Conservation (phyloP, 2,329 filamentous ascomycete genomes). For the Botrytis fragariae region DNA sequence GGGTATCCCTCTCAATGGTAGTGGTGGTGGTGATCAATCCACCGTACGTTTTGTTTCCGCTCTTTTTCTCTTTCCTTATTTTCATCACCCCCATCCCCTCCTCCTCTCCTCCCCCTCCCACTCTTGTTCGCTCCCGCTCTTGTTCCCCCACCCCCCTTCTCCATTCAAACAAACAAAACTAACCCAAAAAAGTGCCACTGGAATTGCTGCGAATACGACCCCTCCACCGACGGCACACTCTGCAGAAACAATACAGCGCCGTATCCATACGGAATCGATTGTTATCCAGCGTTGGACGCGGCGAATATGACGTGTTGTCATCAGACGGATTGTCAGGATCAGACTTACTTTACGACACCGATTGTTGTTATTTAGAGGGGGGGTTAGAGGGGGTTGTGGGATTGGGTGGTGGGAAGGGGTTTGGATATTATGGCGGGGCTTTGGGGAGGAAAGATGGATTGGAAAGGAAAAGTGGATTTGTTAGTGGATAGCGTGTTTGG, state of each 20-base stretch:
- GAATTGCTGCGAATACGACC: background rate
- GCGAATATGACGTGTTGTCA: background rate
- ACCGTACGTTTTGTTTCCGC: background rate
- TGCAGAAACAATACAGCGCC: background rate
- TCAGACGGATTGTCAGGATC: background rate
- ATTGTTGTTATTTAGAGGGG: background rate
- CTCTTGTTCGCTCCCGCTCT: too few species aligned
- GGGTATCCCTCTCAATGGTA: background rate
- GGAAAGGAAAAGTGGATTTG: too few species aligned
- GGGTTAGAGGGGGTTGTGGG: background rate
- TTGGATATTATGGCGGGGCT: background rate
- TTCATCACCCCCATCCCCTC: background rate
- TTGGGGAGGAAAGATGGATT: background rate
- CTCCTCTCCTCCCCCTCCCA: background rate
- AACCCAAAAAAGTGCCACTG: background rate
- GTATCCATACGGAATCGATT: background rate
- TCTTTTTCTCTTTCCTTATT: fast-evolving
- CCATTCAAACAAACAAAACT: background rate
- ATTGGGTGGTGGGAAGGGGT: too few species aligned
- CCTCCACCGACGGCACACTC: background rate
- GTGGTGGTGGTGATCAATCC: background rate
- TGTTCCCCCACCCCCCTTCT: too few species aligned
- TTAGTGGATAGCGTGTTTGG: background rate
- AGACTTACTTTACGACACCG: background rate
- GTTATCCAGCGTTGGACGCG: background rate